Conservation (phyloP, 192 early-diverging fungal genomes). For the Coemansia sp. region DNA sequence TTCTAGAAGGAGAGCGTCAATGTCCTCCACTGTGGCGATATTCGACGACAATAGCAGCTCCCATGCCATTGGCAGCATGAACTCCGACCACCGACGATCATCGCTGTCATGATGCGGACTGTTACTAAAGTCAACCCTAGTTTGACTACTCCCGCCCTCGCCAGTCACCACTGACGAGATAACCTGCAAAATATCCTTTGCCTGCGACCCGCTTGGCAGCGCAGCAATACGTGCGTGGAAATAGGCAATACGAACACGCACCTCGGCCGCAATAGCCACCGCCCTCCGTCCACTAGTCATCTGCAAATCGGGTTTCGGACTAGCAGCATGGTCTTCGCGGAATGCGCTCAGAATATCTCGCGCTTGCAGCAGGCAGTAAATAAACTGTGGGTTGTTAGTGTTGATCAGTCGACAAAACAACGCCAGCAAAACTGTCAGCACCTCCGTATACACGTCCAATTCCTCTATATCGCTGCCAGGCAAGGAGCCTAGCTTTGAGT, state of each 20-base stretch:
- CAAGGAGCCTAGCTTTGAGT: conserved; percentile 25
- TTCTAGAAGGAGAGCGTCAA: conserved; percentile 22
- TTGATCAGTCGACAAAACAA: conserved; percentile 38
- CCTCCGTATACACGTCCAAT: conserved; percentile 37
- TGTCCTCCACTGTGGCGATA: conserved; percentile 26
- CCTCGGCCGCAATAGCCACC: conserved; percentile 26
- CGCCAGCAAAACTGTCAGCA: conserved; percentile 35
- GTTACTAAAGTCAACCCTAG: conserved; percentile 9
- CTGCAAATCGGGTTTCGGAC: neutral
- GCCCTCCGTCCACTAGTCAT: conserved; percentile 6
- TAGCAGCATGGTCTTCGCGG: conserved; percentile 3
- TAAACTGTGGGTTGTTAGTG: conserved; percentile 53
- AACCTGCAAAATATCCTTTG: conserved; percentile 36
- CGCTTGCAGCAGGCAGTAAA: conserved; percentile 52
- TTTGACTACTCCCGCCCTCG: conserved; percentile 12
- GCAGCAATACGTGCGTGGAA: conserved; percentile 51
- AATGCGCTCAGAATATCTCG: conserved; percentile 36
- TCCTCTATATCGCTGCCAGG: conserved; percentile 20
- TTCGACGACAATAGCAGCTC: conserved; percentile 42
- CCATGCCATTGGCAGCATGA: conserved; percentile 56
- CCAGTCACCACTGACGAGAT: conserved; percentile 28
- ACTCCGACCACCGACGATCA: conserved; percentile 27
- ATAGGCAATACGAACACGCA: conserved; percentile 51
- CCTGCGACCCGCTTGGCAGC: conserved; percentile 35
- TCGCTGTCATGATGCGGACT: conserved; percentile 2